phyloP scores from a whole-genome alignment of 805 yeast genomes.

The Myxozyma udenii region DNA sequence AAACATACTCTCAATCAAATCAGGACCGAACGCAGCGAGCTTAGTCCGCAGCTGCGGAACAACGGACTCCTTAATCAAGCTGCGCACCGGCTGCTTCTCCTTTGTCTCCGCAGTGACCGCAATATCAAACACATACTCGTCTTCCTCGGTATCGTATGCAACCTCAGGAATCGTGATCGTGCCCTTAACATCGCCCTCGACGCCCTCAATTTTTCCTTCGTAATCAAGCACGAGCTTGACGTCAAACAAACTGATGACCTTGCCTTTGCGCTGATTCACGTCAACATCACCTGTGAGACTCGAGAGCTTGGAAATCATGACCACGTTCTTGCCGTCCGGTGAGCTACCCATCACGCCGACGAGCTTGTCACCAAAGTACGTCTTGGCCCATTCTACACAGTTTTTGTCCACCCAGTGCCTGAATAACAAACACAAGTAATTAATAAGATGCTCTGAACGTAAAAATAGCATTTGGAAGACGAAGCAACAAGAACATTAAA shows the following conservation, averaged over 20 bases:
- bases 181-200: slow-evolving; percentile 52
- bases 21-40: slow-evolving; percentile 68
- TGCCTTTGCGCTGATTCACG: slow-evolving; percentile 95
- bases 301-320: slow-evolving; percentile 47
- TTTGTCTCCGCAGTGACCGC: slow-evolving; percentile 56
- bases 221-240: slow-evolving; percentile 62
- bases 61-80: slow-evolving; percentile 52
- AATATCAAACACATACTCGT: slow-evolving; percentile 81
- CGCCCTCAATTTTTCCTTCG: slow-evolving; percentile 46
- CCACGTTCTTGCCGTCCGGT: slow-evolving; percentile 31
- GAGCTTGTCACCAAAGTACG: slow-evolving; percentile 65
- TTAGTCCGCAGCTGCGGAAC: slow-evolving; percentile 66
- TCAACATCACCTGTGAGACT: slow-evolving; percentile 92
- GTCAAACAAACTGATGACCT: slow-evolving; percentile 88
- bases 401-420: slow-evolving; percentile 99
- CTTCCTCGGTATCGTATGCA: slow-evolving; percentile 84
- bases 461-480: no score
- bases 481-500: neutral
- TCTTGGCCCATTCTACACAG: slow-evolving; percentile 86
- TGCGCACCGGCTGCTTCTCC: slow-evolving; percentile 47
- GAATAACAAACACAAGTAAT: slow-evolving; percentile 1
- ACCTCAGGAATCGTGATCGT: slow-evolving; percentile 83
- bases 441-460: neutral
- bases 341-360: slow-evolving; percentile 47
- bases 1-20: slow-evolving; percentile 53